phyloP scores from a whole-genome alignment of 306 rosid genomes.

The Quercus aquifolioides region DNA sequence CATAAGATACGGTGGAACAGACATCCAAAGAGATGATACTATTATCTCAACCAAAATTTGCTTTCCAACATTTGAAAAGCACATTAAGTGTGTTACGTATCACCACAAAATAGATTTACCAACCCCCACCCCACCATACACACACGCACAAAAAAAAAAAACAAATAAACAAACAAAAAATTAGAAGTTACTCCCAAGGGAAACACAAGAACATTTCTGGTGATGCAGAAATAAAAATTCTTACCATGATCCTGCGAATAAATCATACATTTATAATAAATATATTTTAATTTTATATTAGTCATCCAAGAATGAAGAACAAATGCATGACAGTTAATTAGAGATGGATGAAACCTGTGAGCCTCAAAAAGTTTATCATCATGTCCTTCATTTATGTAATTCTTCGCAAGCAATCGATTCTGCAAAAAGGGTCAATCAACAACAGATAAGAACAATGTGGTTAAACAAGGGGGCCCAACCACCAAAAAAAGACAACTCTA shows the following conservation, averaged over 20 bases:
- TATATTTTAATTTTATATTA: neutral
- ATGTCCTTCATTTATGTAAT: conserved; percentile 82
- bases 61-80: too few species aligned
- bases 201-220: neutral
- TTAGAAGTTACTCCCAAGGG: neutral
- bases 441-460: conserved; percentile 4
- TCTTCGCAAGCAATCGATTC: conserved; percentile 95
- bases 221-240: neutral
- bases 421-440: conserved; percentile 29
- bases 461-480: neutral
- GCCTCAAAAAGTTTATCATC: conserved; percentile 84
- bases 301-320: neutral
- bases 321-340: conserved; percentile 16
- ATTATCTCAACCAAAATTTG: too few species aligned
- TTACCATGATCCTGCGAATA: neutral
- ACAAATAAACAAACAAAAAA: too few species aligned
- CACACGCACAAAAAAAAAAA: too few species aligned
- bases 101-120: too few species aligned
- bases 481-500: conserved; percentile 1
- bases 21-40: too few species aligned
- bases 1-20: too few species aligned
- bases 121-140: too few species aligned
- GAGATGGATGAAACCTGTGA: conserved; percentile 63
- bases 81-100: too few species aligned
- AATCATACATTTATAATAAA: neutral